These are phyloP conservation scores for Pichia rugopelliculosa DNA, from an alignment of 805 yeast species.

Conservation along the genomic window DNA sequence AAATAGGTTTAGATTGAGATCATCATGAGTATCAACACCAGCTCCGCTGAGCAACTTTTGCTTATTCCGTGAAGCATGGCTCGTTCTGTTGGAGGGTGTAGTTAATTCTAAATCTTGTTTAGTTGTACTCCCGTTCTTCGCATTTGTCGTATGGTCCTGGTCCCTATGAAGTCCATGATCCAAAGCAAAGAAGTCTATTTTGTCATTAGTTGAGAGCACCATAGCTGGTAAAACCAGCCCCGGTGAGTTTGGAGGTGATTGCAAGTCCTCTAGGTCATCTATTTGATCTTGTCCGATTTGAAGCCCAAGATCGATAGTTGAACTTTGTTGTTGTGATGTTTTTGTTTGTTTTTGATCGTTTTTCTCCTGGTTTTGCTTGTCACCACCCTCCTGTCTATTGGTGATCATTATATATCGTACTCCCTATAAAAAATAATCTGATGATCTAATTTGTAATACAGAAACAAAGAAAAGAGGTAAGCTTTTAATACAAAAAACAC, in stretches of 20 bases:
- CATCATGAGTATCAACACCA: background rate
- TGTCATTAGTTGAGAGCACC: conserved; percentile 17
- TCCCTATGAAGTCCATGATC: background rate
- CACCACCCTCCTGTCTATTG: too few species aligned
- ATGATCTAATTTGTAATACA: too few species aligned
- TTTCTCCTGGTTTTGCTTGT: too few species aligned
- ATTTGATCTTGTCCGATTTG: conserved; percentile 3
- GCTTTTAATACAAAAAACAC: too few species aligned
- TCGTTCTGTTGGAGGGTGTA: background rate
- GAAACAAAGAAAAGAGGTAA: too few species aligned
- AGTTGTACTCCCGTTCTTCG: background rate
- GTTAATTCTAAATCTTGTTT: background rate
- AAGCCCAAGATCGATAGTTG: background rate
- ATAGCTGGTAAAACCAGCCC: conserved; percentile 17
- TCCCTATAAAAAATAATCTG: too few species aligned
- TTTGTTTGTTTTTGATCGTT: background rate
- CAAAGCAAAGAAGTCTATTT: conserved; percentile 27
- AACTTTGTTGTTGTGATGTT: background rate
- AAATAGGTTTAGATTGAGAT: conserved; percentile 10
- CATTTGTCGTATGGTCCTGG: background rate
- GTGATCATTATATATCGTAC: too few species aligned
- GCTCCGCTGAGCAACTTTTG: background rate
- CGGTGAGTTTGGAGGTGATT: conserved; percentile 28
- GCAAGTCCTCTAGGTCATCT: conserved; percentile 10
- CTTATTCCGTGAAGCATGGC: background rate